Conservation (phyloP, 2,329 filamentous ascomycete genomes). For the Penicillium sp. region DNA sequence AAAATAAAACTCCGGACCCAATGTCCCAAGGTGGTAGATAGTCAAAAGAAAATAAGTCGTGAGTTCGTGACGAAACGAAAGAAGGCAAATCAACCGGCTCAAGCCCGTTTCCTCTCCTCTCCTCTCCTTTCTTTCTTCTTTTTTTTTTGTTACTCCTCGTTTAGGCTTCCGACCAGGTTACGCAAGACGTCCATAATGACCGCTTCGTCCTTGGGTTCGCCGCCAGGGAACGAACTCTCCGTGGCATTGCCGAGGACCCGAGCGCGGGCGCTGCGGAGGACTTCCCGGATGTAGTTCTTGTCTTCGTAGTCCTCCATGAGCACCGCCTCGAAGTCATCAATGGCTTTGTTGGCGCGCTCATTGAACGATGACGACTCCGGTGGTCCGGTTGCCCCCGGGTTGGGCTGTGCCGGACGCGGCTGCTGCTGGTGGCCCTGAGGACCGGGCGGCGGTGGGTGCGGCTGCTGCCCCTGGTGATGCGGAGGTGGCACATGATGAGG, state of each 20-base stretch:
- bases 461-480: slow-evolving; percentile 29
- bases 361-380: slow-evolving; percentile 42
- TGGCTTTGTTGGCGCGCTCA: slow-evolving; percentile 48
- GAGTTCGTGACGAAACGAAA: slow-evolving; percentile 12
- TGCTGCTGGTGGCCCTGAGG: slow-evolving; percentile 24
- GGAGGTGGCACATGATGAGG: slow-evolving; percentile 14
- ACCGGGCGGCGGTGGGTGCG: slow-evolving; percentile 28
- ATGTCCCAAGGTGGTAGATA: slow-evolving; percentile 7
- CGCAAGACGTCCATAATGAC: slow-evolving; percentile 47
- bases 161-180: slow-evolving; percentile 45
- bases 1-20: slow-evolving; percentile 9
- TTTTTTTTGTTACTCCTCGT: slow-evolving; percentile 32
- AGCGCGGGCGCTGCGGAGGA: slow-evolving; percentile 48
- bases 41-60: slow-evolving; percentile 7
- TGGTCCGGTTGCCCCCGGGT: slow-evolving; percentile 25
- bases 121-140: not conserved
- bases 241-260: slow-evolving; percentile 44
- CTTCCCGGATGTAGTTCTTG: slow-evolving; percentile 50
- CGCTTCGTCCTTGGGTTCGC: slow-evolving; percentile 49
- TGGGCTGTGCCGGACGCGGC: slow-evolving; percentile 20
- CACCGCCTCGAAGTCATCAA: slow-evolving; percentile 50
- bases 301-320: slow-evolving; percentile 52
- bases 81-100: not conserved
- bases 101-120: not conserved
- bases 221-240: slow-evolving; percentile 48